Conservation (phyloP, 2,329 filamentous ascomycete species). For the Fusarium napiforme region DNA sequence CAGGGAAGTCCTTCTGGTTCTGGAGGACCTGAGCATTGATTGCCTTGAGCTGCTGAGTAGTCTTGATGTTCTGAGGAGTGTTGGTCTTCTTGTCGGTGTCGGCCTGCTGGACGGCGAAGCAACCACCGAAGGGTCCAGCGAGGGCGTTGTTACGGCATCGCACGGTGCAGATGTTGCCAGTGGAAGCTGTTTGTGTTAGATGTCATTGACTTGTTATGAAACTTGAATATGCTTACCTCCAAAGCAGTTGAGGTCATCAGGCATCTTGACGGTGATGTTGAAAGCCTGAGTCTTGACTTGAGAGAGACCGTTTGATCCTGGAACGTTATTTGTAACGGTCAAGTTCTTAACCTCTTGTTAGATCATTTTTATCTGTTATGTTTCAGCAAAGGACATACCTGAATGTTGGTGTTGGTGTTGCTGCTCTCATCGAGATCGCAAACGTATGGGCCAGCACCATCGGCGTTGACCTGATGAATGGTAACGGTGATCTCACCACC, state of each 20-base stretch:
- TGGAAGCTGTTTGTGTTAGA: constrained; percentile 54
- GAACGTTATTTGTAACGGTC: constrained; percentile 68
- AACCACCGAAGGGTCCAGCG: constrained; percentile 68
- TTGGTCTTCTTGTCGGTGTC: constrained; percentile 57
- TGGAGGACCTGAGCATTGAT: constrained; percentile 60
- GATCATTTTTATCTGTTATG: accelerated
- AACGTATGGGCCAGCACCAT: constrained; percentile 69
- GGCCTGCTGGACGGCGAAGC: constrained; percentile 67
- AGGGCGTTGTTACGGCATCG: constrained; percentile 68
- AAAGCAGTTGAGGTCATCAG: constrained; percentile 58
- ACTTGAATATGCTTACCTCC: constrained; percentile 55
- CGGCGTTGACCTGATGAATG: constrained; percentile 74
- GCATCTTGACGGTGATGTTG: constrained; percentile 66
- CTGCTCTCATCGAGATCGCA: constrained; percentile 64
- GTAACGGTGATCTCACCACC: constrained; percentile 65
- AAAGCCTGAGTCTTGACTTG: constrained; percentile 67
- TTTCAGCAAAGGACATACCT: not conserved
- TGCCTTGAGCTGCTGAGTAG: constrained; percentile 56
- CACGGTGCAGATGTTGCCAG: constrained; percentile 68
- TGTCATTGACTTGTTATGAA: not conserved
- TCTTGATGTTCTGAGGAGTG: constrained; percentile 58
- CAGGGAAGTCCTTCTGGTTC: constrained; percentile 62
- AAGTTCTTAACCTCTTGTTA: constrained; percentile 47
- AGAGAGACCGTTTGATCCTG: constrained; percentile 67
- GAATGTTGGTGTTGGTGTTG: constrained; percentile 48